Conservation (phyloP, 352 stramenopile species). For the Peronospora belbahrii region DNA sequence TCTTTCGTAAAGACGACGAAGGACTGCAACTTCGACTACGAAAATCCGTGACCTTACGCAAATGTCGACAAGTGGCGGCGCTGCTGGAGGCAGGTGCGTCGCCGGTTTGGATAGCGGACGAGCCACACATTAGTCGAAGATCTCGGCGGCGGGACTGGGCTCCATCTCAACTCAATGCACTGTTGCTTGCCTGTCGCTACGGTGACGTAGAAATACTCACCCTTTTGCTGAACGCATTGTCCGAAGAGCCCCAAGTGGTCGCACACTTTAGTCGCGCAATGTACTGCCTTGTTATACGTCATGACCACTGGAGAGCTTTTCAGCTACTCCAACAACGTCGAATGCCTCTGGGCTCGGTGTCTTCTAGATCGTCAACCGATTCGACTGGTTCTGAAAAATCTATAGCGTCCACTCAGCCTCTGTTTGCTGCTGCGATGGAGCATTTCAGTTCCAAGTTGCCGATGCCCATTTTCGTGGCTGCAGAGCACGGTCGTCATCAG, state of each 20-base stretch:
- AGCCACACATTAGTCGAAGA: constrained; percentile 1
- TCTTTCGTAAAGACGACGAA: constrained; percentile 34
- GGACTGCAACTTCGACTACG: constrained; percentile 44
- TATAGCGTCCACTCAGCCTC: constrained; percentile 7
- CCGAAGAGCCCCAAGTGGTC: constrained; percentile 36
- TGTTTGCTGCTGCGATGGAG: constrained; percentile 16
- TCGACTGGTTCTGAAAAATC: constrained; percentile 11
- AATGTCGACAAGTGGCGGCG: constrained; percentile 38
- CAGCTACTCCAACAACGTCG: constrained; percentile 38
- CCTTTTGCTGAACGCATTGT: constrained; percentile 57
- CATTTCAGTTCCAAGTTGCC: constrained; percentile 34
- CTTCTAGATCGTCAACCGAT: constrained; percentile 20
- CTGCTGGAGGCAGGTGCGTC: constrained; percentile 52
- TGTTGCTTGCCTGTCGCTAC: constrained; percentile 52
- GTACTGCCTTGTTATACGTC: constrained; percentile 60
- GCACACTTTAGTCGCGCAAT: constrained; percentile 46
- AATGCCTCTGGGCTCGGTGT: constrained; percentile 17
- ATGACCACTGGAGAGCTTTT: constrained; percentile 58
- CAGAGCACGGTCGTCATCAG: constrained; percentile 40
- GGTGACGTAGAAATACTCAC: constrained; percentile 44
- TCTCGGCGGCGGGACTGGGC: constrained; percentile 10
- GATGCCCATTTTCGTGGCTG: constrained; percentile 47
- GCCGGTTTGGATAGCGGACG: constrained; percentile 42
- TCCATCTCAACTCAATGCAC: constrained; percentile 38
- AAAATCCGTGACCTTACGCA: constrained; percentile 40